Conservation (phyloP, 1,139 yeast species). For the Keqinozyma sinolaborantium region DNA sequence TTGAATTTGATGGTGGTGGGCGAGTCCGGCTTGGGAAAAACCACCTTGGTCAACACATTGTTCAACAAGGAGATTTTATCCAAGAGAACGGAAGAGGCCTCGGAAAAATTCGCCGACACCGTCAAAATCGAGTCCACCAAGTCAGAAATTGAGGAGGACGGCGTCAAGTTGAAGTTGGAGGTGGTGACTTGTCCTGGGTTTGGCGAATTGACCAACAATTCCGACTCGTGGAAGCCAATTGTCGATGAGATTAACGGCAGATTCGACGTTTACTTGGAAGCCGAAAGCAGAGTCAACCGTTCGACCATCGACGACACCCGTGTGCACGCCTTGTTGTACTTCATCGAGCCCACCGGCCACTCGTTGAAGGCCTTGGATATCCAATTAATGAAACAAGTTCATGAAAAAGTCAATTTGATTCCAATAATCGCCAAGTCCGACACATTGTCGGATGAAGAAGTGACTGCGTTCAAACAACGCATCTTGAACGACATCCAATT, state of each 20-base stretch:
- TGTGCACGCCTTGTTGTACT: conserved; percentile 83
- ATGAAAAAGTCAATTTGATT: conserved; percentile 87
- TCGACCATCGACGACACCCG: conserved; percentile 70
- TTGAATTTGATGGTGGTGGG: conserved; percentile 89
- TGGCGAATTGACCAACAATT: conserved; percentile 87
- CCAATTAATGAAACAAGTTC: conserved; percentile 82
- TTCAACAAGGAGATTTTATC: conserved; percentile 72
- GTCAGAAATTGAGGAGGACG: conserved; percentile 86
- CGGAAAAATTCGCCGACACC: conserved; percentile 16
- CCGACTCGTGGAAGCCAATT: conserved; percentile 90
- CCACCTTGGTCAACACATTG: conserved; percentile 87
- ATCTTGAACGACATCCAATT: conserved; percentile 72
- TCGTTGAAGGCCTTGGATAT: conserved; percentile 86
- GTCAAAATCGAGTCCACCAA: conserved; percentile 57
- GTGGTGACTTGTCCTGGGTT: conserved; percentile 93
- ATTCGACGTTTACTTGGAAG: conserved; percentile 84
- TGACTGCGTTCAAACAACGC: conserved; percentile 66
- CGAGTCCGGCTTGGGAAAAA: conserved; percentile 90
- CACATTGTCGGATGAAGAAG: conserved; percentile 86
- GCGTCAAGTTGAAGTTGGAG: conserved; percentile 80
- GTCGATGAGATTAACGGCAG: conserved; percentile 85
- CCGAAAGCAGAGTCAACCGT: conserved; percentile 84
- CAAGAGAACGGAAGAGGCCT: conserved; percentile 14
- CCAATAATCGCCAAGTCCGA: conserved; percentile 96
- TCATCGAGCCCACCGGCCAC: conserved; percentile 97